Base-by-base conservation (phyloP, 331 rosid species). In the Dryas integrifolia region DNA sequence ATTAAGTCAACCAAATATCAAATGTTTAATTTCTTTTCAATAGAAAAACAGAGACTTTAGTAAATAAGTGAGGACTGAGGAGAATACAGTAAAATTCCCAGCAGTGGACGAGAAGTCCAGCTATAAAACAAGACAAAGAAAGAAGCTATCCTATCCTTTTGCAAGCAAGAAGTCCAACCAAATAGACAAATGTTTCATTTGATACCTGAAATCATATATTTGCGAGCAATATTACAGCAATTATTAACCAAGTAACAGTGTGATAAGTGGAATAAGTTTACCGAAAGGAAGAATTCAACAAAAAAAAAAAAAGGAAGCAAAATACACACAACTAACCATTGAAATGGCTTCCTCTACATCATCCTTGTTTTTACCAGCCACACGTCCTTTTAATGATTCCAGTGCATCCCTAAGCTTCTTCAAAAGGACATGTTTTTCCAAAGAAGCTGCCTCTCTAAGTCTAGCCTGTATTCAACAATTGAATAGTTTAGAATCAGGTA, bases 361-460 rank as follows among this genome's bases (percentile, higher is more conserved):
- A 76, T 92, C 96, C 85, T 77, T 90, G 90, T 88, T 92, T 86
- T 89, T 88, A 56, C 93, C 97, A 9, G 85, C 88, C 62, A 90
- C 93, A 62, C 87, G 89, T 24, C 96, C 97, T 82, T 85, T 90
- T 78, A 92, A 83, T 80, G 90, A 88, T 81, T 92, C 93, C 72
- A 92, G 83, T 15, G 97, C 98, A 87, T 92, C 98, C 61, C 93
- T 82, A 55, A 92, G 96, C 92, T 92, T 92, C 88, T 90, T 92
- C 84, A 92, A 82, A 75, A 92, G 88, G 55, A 90, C 96, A 50
- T 90, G 97, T 66, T 92, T 92, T 75, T 92, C 98, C 77, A 92
- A 77, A 6, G 98, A 90, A 52, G 97, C 96, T 56, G 93, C 98
- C 72, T 88, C 98, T 74, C 93, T 84, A 26, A 90, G 92, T 85